Evolutionary conservation across 129 eudicot species (phyloP), one percentile per base, ranked within the genome.

Genomic region (Ambrosia trifida): DNA sequence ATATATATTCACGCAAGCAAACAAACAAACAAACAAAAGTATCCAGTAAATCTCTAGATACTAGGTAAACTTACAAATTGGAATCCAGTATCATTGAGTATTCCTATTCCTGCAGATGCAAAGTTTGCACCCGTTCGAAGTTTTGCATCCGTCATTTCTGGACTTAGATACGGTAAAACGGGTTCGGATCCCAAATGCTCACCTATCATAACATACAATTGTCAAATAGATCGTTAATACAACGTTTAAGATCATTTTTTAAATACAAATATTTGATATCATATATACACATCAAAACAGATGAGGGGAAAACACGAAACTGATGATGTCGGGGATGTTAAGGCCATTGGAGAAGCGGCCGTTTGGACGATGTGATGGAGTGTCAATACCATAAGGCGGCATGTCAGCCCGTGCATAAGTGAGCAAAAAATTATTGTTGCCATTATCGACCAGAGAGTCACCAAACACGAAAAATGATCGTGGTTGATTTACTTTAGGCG

Each of bases 91-190:
- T 85, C 90, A 56, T 82, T 77, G 16, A 83, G 86, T n/a, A 83
- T 44, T 70, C 86, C 86, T 31, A 79, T 61, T 41, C 87, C 87
- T 6, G 91, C 87, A 12, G 91, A 86, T 54, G 91, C 87, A 70
- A 86, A 86, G 76, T 86, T 86, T 30, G 91, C 91, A 32, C 91
- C 91, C 20, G 74, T 58, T 3, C 62, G 79, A 18, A 86, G 91
- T 33, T 17, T 82, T 41, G 60, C 11, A 10, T 84, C 78, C 0
- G 44, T 70, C 11, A 86, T 68, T 36, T 60, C 79, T 0, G 82
- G 87, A 60, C 71, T 77, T 36, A 86, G 19, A 74, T 83, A 83
- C 14, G 91, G 87, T 65, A 83, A 62, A 45, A 81, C 63, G 3
- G 91, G 57, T 51, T 79, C 85, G 1, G 81, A 49, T 38, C 87